phyloP scores from a whole-genome alignment of 768 basidiomycete species.

The Exsudoporus frostii region DNA sequence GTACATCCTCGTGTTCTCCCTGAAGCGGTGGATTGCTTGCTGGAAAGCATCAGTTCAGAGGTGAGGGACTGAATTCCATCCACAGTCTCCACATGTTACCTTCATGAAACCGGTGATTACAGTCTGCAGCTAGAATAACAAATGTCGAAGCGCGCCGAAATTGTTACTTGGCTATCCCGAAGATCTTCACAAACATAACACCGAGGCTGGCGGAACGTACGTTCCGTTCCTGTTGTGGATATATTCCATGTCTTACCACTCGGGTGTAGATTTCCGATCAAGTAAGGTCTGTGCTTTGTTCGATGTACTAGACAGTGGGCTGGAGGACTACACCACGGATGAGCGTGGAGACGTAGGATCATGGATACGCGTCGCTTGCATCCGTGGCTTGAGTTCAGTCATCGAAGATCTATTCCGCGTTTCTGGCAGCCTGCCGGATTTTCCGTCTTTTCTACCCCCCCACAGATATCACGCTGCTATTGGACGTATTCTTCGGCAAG shows the following conservation, averaged over 20 bases:
- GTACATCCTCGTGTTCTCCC: constrained; percentile 50
- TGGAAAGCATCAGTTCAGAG: constrained; percentile 54
- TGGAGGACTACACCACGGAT: constrained; percentile 89
- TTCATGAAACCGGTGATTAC: constrained; percentile 21
- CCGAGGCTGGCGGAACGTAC: constrained; percentile 44
- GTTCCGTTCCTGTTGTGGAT: constrained; percentile 22
- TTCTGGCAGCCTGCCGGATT: constrained; percentile 40
- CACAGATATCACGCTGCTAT: constrained; percentile 54
- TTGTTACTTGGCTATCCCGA: constrained; percentile 44
- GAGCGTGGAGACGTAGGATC: constrained; percentile 97
- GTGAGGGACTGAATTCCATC: constrained; percentile 37
- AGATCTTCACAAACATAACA: constrained; percentile 45
- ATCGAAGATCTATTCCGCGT: constrained; percentile 49
- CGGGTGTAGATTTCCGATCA: constrained; percentile 45
- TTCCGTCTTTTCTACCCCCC: constrained; percentile 60
- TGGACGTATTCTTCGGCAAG: constrained; percentile 78
- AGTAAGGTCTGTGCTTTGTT: constrained; percentile 47
- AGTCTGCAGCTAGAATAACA: constrained; percentile 34
- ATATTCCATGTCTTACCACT: constrained; percentile 9
- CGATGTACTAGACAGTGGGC: constrained; percentile 58
- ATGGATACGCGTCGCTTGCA: constrained; percentile 82
- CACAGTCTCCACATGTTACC: constrained; percentile 22
- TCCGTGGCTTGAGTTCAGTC: constrained; percentile 59
- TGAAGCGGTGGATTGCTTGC: constrained; percentile 55
- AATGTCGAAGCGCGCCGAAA: constrained; percentile 62